phyloP scores from a whole-genome alignment of 768 basidiomycete genomes.

The Ramaria sp. region DNA sequence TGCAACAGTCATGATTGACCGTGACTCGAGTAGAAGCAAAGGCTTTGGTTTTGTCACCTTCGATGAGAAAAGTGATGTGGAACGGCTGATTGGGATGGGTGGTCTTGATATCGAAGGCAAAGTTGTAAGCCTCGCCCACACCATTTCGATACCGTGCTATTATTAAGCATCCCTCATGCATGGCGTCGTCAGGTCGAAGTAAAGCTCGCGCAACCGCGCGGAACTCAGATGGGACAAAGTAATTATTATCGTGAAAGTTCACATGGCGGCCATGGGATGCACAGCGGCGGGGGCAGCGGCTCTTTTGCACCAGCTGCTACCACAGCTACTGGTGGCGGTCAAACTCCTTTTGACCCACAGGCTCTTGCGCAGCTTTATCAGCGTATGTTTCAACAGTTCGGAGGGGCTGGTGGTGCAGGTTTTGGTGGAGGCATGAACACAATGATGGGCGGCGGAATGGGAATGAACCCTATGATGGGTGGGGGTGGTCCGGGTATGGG shows the following conservation, averaged over 20 bases:
- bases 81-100: slow-evolving; percentile 79
- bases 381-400: slow-evolving; percentile 86
- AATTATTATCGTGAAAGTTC: slow-evolving; percentile 58
- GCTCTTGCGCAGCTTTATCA: slow-evolving; percentile 90
- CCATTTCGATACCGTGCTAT: background rate
- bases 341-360: slow-evolving; percentile 77
- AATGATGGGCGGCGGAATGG: slow-evolving; percentile 33
- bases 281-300: slow-evolving; percentile 22
- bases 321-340: slow-evolving; percentile 11
- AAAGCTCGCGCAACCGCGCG: slow-evolving; percentile 86
- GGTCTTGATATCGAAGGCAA: slow-evolving; percentile 93
- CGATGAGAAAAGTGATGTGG: slow-evolving; percentile 75
- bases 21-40: slow-evolving; percentile 87
- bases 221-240: slow-evolving; percentile 17
- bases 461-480: slow-evolving; percentile 6
- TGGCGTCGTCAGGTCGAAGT: slow-evolving; percentile 71
- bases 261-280: slow-evolving; percentile 32
- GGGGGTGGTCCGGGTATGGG: slow-evolving; percentile 13
- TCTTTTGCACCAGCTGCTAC: slow-evolving; percentile 29
- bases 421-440: slow-evolving; percentile 31
- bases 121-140: slow-evolving; percentile 45
- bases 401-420: slow-evolving; percentile 32
- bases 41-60: slow-evolving; percentile 98
- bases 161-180: background rate
- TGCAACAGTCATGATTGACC: slow-evolving; percentile 97